Evolutionary conservation across 192 early-diverging fungal species (phyloP), one percentile per base, ranked within the genome.

Genomic region (Thamnidium elegans): DNA sequence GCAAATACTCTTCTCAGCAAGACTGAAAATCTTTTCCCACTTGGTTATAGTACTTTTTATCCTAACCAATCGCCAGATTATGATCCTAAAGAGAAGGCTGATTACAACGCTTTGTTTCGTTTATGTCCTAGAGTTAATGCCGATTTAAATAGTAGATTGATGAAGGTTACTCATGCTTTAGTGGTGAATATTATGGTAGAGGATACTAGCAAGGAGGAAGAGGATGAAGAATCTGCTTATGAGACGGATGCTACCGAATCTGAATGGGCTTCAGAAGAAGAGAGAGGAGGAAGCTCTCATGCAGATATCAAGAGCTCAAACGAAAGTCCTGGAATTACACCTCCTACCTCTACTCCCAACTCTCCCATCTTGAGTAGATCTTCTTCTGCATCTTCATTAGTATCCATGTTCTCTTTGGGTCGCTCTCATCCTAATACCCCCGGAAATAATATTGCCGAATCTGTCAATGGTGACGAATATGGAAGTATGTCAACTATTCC

Each of bases 21-120:
- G 26, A 46, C 53, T 13, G 75, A 77, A 19, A 50, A 73, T 15
- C n/a, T 20, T 10, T 69, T 61, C 26, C 75, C 75, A n/a, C 67
- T 77, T 45, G 75, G 75, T n/a, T 56, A 48, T 26, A 68, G 66
- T 34, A 73, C 71, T 4, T 73, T 68, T 20, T 34, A 42, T 47
- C 66, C 66, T 8, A 47, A 21, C 9, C 55, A 64, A 43, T 62
- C 36, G 2, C 11, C 30, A 7, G 50, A 67, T 11, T 72, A 72
- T 32, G 65, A 72, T 36, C 51, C 70, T 11, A 56, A 56, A 39
- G 54, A 72, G 31, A 52, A 42, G 30, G 64, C 61, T 7, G 53
- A 72, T 30, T 72, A 72, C 65, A 67, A 65, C 50, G 70, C 70
- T 23, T 26, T 68, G 48, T 68, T 73, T 43, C 52, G 71, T n/a